Percentiles rank a stretch among this genome's conserved stretches.
Evolutionary conservation across 768 basidiomycete species (phyloP).

Genomic region (Amanita phalloides): DNA sequence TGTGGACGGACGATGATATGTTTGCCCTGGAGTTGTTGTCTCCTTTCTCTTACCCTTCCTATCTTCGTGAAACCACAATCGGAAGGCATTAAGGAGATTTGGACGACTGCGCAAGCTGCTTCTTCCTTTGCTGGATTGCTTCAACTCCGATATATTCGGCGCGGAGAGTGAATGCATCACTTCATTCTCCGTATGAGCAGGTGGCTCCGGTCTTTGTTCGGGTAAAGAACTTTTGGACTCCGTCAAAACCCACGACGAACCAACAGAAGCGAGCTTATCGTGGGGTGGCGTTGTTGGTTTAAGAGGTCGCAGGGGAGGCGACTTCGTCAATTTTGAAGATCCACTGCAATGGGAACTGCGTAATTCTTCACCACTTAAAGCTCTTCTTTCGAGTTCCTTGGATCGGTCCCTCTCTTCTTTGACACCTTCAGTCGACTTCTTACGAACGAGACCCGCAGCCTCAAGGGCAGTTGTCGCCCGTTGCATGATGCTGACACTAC

Average conservation of each 20-base stretch:
- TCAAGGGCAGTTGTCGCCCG: slow-evolving; percentile 87
- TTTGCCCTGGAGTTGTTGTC: slow-evolving; percentile 14
- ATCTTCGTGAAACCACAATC: slow-evolving; percentile 90
- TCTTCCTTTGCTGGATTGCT: slow-evolving; percentile 9
- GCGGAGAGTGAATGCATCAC: slow-evolving; percentile 35
- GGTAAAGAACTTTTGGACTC: slow-evolving; percentile 29
- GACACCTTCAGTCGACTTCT: slow-evolving; percentile 71
- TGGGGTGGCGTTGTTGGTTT: slow-evolving; percentile 48
- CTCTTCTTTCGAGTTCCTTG: slow-evolving; percentile 32
- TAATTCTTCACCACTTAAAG: slow-evolving; percentile 40
- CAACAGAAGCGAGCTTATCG: slow-evolving; percentile 29
- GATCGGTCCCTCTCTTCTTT: slow-evolving; percentile 42
- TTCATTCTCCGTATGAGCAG: slow-evolving; percentile 46
- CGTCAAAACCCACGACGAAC: slow-evolving; percentile 70
- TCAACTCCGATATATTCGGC: slow-evolving; percentile 23
- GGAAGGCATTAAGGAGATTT: slow-evolving; percentile 75
- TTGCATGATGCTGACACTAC: slow-evolving; percentile 94
- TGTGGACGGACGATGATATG: slow-evolving; percentile 12
- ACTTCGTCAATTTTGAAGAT: slow-evolving; percentile 54
- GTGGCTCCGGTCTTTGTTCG: slow-evolving; percentile 16
- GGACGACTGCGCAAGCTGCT: slow-evolving; percentile 47
- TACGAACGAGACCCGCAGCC: slow-evolving; percentile 73
- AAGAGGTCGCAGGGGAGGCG: slow-evolving; percentile 47
- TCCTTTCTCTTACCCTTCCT: slow-evolving; percentile 79
- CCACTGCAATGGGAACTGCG: slow-evolving; percentile 55